Evolutionary conservation across 2,329 filamentous ascomycete genomes (phyloP), one percentile per base, ranked within the genome.

Genomic region (Penicillium frequentans): DNA sequence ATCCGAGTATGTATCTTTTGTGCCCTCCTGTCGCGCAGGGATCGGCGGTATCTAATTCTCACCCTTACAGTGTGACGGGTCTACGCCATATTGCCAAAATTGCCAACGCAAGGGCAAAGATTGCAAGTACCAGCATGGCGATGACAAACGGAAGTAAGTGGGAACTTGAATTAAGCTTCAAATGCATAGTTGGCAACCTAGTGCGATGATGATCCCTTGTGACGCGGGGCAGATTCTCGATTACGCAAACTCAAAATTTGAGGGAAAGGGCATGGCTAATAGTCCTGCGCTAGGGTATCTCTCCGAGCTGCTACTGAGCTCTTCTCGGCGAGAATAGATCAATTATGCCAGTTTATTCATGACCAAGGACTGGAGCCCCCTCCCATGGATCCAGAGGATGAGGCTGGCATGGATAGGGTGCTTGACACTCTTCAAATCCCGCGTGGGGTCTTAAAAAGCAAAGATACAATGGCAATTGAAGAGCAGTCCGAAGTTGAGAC

Each of bases 261-360:
- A 37, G 29, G 27, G 19, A 50, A 10, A 14, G 19, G 21, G 48
- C 13, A 14, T 16, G 21, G 49, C 52, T 61, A 47, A 61, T 19
- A 7, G 7, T 16, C 5, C 23, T n/a, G 29, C 19, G 37, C 26
- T 46, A 74, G 72, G 53, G 68, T 74, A 11, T 73, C 72, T 19
- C 65, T 74, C n/a, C 68, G 71, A 53, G 70, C 68, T 51, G 68
- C 71, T 4, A 72, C 72, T 9, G 72, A 74, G 55, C 58, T 75
- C 1, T 75, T 76, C 52, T 74, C 73, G 3, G 66, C 70, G 2
- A 61, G 73, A 45, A 73, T 76, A 47, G 73, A 75, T 54, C 73
- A 76, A 55, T 62, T 75, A 19, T 69, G 63, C 55, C 71, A 75
- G 24, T 79, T 77, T 29, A 78, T 79, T n/a, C 59, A 70, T 45